A percentile compares a stretch with the other conserved stretches of the same genome.
Evolutionary conservation across 257 asterid species (phyloP).

Genomic region (Forsythia suspensa): DNA sequence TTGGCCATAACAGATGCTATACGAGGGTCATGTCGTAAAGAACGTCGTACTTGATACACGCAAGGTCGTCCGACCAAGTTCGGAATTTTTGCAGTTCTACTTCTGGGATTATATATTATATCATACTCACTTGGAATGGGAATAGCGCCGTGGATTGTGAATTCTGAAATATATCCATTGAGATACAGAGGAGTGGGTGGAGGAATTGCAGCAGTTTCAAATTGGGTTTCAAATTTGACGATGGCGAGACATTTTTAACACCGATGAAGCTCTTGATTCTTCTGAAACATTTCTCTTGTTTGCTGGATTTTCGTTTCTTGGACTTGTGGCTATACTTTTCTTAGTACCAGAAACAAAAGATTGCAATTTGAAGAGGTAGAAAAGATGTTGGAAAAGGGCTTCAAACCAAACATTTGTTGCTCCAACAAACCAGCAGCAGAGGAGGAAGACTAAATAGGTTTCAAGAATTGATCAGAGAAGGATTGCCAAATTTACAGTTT

Average conservation of each 20-base stretch:
- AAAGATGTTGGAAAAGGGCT: conserved; percentile 72
- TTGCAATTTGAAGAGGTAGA: conserved; percentile 75
- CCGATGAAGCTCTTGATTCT: conserved; percentile 63
- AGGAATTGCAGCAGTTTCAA: conserved; percentile 80
- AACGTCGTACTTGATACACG: conserved; percentile 59
- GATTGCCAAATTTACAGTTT: not conserved
- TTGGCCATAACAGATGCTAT: conserved; percentile 25
- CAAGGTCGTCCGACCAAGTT: conserved; percentile 74
- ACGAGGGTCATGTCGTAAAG: conserved; percentile 32
- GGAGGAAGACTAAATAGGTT: not conserved
- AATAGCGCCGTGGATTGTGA: conserved; percentile 77
- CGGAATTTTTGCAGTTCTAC: conserved; percentile 56
- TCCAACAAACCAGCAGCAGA: conserved; percentile 17
- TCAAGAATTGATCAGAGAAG: not conserved
- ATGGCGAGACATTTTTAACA: conserved; percentile 69
- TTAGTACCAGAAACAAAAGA: conserved; percentile 81
- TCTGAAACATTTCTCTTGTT: conserved; percentile 72
- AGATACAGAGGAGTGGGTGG: conserved; percentile 72
- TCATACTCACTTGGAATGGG: conserved; percentile 75
- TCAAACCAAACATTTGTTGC: conserved; percentile 43
- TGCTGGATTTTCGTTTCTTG: conserved; percentile 60
- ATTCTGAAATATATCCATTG: conserved; percentile 79
- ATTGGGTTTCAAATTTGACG: conserved; percentile 71
- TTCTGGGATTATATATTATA: conserved; percentile 65
- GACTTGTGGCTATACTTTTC: conserved; percentile 57